Evolutionary conservation across 2,329 filamentous ascomycete genomes (phyloP).

Genomic region (Trichoderma aggressivum): DNA sequence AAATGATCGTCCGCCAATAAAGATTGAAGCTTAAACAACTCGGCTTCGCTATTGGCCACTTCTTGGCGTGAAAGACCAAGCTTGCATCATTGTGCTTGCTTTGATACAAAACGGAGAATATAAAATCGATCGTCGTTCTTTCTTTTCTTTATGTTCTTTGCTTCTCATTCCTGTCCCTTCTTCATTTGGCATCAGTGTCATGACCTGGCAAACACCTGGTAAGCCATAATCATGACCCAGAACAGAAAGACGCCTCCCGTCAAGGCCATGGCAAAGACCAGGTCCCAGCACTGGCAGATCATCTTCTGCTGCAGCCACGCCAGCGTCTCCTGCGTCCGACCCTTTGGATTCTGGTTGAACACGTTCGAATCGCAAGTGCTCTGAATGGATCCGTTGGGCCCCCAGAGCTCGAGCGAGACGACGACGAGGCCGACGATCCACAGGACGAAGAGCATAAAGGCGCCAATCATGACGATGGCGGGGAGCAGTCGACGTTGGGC

Average conservation of each 20-base stretch:
- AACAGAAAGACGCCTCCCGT: constrained; percentile 58
- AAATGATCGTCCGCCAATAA: neutral
- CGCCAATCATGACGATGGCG: constrained; percentile 60
- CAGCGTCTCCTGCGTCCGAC: constrained; percentile 52
- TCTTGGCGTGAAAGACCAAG: neutral
- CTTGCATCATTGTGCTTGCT: neutral
- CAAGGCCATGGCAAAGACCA: constrained; percentile 61
- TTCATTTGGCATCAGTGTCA: constrained; percentile 19
- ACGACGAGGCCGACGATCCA: constrained; percentile 65
- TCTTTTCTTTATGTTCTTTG: neutral
- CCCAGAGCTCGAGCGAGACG: constrained; percentile 61
- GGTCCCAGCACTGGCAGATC: constrained; percentile 64
- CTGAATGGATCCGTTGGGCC: constrained; percentile 55
- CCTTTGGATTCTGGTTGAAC: constrained; percentile 37
- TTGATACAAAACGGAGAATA: neutral
- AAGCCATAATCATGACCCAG: constrained; percentile 68
- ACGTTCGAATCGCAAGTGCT: constrained; percentile 53
- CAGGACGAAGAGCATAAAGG: constrained; percentile 64
- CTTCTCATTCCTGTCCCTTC: neutral
- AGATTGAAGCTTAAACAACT: neutral
- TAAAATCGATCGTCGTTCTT: neutral
- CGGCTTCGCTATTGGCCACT: neutral
- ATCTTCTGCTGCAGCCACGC: constrained; percentile 62
- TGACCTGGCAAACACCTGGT: constrained; percentile 56
- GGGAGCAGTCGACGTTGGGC: constrained; percentile 58